Evolutionary conservation across 2,329 filamentous ascomycete genomes (phyloP).

Genomic region (Fusarium staphyleae): DNA sequence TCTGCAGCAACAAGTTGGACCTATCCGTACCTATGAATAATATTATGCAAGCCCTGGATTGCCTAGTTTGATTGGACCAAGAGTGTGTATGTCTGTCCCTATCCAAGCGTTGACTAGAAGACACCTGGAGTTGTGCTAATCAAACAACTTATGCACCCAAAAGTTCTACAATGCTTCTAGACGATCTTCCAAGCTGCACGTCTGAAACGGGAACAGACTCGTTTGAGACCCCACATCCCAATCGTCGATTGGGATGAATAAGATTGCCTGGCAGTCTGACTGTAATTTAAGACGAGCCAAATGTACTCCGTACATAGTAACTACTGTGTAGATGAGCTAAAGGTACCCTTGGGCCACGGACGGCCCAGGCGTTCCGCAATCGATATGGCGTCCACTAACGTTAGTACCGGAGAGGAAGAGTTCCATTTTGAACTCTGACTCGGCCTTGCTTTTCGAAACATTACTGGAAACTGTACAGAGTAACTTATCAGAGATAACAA

Average conservation of each 20-base stretch:
- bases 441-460: too few relatives aligned
- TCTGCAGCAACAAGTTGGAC: neutral
- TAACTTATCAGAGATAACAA: too few relatives aligned
- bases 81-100: too few relatives aligned
- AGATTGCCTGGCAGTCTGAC: too few relatives aligned
- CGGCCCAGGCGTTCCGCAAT: neutral
- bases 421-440: too few relatives aligned
- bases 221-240: neutral
- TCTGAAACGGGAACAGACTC: conserved; percentile 2
- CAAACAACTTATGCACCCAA: neutral
- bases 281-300: conserved; percentile 18
- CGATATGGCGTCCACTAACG: neutral
- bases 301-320: too few relatives aligned
- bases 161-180: conserved; percentile 27
- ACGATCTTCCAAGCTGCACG: conserved; percentile 10
- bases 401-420: too few relatives aligned
- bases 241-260: too few relatives aligned
- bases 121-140: neutral
- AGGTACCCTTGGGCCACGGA: neutral
- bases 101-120: too few relatives aligned
- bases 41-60: too few relatives aligned
- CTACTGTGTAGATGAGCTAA: conserved; percentile 3
- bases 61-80: neutral
- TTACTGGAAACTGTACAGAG: too few relatives aligned
- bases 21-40: neutral